Conservation (phyloP, 257 asterid species). For the Handroanthus guayacan region DNA sequence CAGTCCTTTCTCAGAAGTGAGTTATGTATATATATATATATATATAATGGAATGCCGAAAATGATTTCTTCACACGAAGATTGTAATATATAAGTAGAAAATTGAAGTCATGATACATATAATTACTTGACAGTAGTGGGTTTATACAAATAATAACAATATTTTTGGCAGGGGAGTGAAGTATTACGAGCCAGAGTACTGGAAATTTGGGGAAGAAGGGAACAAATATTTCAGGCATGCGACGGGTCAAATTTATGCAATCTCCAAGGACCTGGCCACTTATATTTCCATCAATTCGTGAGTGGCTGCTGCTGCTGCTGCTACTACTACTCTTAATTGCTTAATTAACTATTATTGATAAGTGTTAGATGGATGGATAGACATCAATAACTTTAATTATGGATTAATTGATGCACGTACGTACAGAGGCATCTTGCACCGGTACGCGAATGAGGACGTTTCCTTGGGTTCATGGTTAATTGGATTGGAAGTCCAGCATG, state of each 20-base stretch:
- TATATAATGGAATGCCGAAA: no score
- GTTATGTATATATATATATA: no score
- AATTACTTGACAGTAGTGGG: no score
- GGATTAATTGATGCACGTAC: not conserved
- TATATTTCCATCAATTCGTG: slow-evolving; percentile 78
- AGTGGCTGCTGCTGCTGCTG: not conserved
- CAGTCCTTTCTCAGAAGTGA: slow-evolving; percentile 68
- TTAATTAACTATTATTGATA: no score
- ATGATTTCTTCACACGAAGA: no score
- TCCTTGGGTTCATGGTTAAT: slow-evolving; percentile 80
- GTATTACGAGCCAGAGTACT: slow-evolving; percentile 85
- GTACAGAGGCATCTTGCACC: slow-evolving; percentile 65
- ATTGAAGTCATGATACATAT: no score
- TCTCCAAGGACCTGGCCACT: slow-evolving; percentile 73
- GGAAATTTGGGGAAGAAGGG: slow-evolving; percentile 91
- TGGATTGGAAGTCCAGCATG: slow-evolving; percentile 83
- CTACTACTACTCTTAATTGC: not conserved
- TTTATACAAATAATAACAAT: no score
- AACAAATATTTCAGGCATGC: slow-evolving; percentile 89
- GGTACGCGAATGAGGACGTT: slow-evolving; percentile 81
- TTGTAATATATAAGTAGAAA: no score
- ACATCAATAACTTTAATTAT: no score
- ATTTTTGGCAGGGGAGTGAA: slow-evolving; percentile 56
- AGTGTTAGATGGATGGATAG: no score
- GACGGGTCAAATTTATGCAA: slow-evolving; percentile 83